Evolutionary conservation across 805 yeast species (phyloP).

Genomic region (Candida odintsovae): DNA sequence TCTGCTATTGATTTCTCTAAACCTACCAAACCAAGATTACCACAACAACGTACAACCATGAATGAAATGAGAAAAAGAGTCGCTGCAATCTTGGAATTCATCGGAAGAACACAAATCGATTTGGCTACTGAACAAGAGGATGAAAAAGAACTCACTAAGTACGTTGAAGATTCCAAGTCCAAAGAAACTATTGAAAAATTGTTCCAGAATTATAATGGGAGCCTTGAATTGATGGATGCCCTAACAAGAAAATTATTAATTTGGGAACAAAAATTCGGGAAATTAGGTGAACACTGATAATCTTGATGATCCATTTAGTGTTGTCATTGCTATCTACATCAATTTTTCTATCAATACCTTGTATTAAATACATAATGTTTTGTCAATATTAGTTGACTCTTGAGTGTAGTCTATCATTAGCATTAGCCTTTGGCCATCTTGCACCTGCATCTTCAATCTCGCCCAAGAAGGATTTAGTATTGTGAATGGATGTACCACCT

Average conservation of each 20-base stretch:
- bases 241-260: conserved; percentile 62
- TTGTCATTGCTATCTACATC: too few species aligned
- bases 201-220: conserved; percentile 49
- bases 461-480: conserved; percentile 32
- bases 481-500: conserved; percentile 72
- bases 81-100: conserved; percentile 85
- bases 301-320: too few species aligned
- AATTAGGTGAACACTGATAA: conserved; percentile 16
- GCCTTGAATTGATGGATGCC: conserved; percentile 61
- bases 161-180: conserved; percentile 36
- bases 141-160: conserved; percentile 43
- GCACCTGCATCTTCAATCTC: conserved; percentile 32
- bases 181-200: conserved; percentile 35
- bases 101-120: conserved; percentile 82
- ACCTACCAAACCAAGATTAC: conserved; percentile 79
- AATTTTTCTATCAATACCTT: background rate
- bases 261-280: conserved; percentile 73
- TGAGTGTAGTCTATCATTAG: conserved; percentile 9
- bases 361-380: background rate
- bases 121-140: conserved; percentile 67
- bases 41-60: conserved; percentile 67
- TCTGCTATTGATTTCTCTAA: conserved; percentile 49
- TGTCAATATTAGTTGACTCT: conserved; percentile 1
- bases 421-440: conserved; percentile 27
- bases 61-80: conserved; percentile 85